These are phyloP conservation scores for Fusarium metavorans DNA, from an alignment of 2,329 filamentous ascomycete genomes.

Conservation along the genomic window DNA sequence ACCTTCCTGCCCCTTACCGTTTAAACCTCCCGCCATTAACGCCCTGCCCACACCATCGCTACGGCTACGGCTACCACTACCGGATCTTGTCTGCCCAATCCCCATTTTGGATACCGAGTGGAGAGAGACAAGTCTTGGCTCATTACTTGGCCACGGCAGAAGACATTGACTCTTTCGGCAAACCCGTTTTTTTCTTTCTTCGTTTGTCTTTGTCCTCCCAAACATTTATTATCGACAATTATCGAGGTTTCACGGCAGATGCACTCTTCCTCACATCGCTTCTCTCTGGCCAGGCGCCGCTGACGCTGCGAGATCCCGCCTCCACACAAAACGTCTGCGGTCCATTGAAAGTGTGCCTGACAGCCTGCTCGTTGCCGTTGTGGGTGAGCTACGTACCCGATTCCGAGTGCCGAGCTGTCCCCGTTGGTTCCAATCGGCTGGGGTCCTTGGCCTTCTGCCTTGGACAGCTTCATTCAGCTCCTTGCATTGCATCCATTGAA, in stretches of 20 bases:
- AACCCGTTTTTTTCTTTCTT: background rate
- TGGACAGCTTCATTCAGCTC: conserved; percentile 9
- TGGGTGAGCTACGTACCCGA: conserved; percentile 13
- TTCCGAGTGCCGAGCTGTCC: conserved; percentile 28
- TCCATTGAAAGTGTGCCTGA: background rate
- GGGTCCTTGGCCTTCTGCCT: conserved; percentile 29
- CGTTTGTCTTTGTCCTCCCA: background rate
- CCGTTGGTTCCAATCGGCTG: background rate
- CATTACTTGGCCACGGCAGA: background rate
- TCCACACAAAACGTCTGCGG: conserved; percentile 14
- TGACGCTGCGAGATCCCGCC: conserved; percentile 26
- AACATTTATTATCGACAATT: background rate
- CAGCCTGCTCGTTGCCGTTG: background rate
- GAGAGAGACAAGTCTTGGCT: conserved; percentile 2
- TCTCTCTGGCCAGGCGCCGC: conserved; percentile 23
- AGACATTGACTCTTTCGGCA: background rate
- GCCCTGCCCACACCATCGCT: background rate
- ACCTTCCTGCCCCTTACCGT: background rate
- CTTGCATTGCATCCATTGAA: conserved; percentile 17
- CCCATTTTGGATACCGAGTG: conserved; percentile 1
- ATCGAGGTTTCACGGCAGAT: background rate
- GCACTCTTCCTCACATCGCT: background rate
- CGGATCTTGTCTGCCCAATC: conserved; percentile 7
- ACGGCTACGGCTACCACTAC: background rate
- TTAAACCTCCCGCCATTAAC: background rate